Evolutionary conservation across 768 basidiomycete species (phyloP).

Genomic region (Trametes cinnabarina): DNA sequence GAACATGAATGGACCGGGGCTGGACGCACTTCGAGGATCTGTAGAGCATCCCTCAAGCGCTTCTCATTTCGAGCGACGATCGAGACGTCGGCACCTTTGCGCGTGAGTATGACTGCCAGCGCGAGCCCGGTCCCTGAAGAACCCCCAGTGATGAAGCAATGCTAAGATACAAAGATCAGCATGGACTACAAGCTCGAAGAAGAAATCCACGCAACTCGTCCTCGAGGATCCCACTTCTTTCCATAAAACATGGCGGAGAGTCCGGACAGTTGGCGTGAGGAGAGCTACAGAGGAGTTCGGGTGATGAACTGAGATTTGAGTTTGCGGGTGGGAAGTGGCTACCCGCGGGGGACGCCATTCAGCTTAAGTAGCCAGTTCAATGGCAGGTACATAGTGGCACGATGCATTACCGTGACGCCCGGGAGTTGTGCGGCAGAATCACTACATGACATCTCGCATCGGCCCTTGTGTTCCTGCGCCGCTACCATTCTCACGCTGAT

Average conservation of each 20-base stretch:
- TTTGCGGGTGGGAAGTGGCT: no score
- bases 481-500: no score
- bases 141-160: conserved; percentile 84
- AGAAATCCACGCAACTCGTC: not conserved
- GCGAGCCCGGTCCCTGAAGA: conserved; percentile 78
- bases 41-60: conserved; percentile 59
- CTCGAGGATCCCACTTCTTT: conserved; percentile 28
- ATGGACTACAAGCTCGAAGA: not conserved
- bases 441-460: no score
- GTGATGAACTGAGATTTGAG: no score
- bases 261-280: not conserved
- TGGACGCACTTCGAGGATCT: conserved; percentile 61
- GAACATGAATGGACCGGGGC: conserved; percentile 18
- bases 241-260: conserved; percentile 19
- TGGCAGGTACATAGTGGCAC: no score
- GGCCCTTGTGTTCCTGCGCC: no score
- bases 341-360: no score
- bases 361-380: no score
- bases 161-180: conserved; percentile 41
- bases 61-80: conserved; percentile 77
- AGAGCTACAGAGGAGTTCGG: no score
- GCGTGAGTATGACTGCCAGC: conserved; percentile 62
- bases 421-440: no score
- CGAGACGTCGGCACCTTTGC: conserved; percentile 75
- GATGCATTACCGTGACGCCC: no score